Evolutionary conservation across 23 red algal genomes (phyloP), one percentile per base, ranked within the genome.

Genomic region (Gracilaria domingensis): DNA sequence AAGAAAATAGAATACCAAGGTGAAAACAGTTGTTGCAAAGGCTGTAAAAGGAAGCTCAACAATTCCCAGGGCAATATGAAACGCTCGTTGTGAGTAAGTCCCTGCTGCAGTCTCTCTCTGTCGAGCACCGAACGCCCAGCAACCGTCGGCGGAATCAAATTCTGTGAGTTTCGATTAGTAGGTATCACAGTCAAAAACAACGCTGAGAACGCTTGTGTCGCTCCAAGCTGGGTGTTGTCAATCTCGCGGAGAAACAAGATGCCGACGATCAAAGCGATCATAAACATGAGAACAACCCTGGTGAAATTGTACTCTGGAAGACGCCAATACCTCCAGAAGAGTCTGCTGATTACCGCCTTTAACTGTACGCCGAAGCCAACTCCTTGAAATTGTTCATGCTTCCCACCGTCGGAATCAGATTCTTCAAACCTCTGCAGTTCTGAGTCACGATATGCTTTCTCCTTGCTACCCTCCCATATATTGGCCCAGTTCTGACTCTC

Each of bases 81-180:
- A 93, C n/a, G 88, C 86, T 14, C 47, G 20, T 25, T 87, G 87
- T 58, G 66, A 50, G 53, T 98, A 98, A 2, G 84, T 94, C 20
- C 96, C 96, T 4, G 93, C 80, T 61, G 96, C 91, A 48, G 91
- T 85, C 78, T 98, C 96, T n/a, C n/a, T 21, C 96, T 69, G 88
- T 98, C 95, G 65, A 95, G 95, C 2, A 91, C 96, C 7, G 91
- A 36, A 25, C 96, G 89, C 66, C 88, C 93, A 36, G 88, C 56
- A 44, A 91, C 64, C 11, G 90, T 85, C 26, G 96, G 89, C 13
- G 79, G 74, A 74, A 98, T 84, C 20, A 92, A 93, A 61, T 95
- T 95, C 66, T 93, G 82, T 1, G 93, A 83, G 26, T 36, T 54
- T 56, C 95, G 60, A 45, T 77, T 82, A 28, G 74, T 92, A 14